phyloP scores from a whole-genome alignment of 2,329 filamentous ascomycete species.

The Aspergillus tanneri region DNA sequence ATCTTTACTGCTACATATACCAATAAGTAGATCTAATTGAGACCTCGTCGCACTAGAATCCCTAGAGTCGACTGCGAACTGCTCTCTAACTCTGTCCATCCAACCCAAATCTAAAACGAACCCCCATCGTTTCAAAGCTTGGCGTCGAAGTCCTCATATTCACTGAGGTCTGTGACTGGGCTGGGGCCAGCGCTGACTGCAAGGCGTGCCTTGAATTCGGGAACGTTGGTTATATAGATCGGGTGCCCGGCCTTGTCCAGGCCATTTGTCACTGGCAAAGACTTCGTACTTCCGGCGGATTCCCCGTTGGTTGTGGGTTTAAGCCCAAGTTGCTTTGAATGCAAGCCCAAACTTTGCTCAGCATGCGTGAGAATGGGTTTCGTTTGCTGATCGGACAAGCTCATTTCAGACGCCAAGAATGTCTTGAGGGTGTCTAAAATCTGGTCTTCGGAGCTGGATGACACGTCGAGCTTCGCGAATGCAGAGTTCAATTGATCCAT shows the following conservation, averaged over 20 bases:
- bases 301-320: constrained; percentile 37
- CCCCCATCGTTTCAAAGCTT: constrained; percentile 64
- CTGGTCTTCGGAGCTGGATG: constrained; percentile 48
- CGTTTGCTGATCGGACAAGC: constrained; percentile 52
- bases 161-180: constrained; percentile 71
- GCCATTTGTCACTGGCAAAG: constrained; percentile 25
- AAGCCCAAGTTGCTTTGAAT: constrained; percentile 48
- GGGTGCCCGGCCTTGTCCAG: constrained; percentile 41
- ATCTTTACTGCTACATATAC: neutral
- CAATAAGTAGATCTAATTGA: no score
- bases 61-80: neutral
- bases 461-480: constrained; percentile 49
- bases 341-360: constrained; percentile 48
- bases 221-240: constrained; percentile 71
- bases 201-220: constrained; percentile 75
- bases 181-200: constrained; percentile 69
- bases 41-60: no score
- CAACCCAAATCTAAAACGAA: constrained; percentile 2
- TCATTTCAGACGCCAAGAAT: constrained; percentile 52
- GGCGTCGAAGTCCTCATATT: constrained; percentile 80
- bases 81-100: neutral
- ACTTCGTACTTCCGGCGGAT: constrained; percentile 34
- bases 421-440: constrained; percentile 53
- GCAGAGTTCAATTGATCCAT: constrained; percentile 42
- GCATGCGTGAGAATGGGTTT: constrained; percentile 51